These are phyloP conservation scores for Golubevia sp. DNA, from an alignment of 1,284 basidiomycete species.

Conservation along the genomic window DNA sequence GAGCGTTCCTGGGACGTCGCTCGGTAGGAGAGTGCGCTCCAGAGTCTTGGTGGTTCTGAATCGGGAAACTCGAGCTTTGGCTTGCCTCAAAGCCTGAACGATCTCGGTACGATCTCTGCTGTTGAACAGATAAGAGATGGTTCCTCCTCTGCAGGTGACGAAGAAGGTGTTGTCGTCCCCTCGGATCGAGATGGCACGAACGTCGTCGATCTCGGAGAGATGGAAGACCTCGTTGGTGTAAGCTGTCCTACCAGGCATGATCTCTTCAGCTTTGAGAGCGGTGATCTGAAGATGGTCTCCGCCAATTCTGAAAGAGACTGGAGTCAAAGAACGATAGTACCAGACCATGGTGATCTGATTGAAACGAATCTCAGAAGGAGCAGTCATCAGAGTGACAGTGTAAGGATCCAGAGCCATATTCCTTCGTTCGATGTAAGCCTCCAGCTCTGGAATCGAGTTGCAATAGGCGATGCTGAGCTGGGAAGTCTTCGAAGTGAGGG, in stretches of 20 bases:
- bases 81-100: constrained; percentile 48
- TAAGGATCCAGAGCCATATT: constrained; percentile 33
- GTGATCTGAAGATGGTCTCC: constrained; percentile 50
- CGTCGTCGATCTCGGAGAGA: constrained; percentile 52
- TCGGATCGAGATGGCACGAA: constrained; percentile 43
- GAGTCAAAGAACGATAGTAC: constrained; percentile 48
- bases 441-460: constrained; percentile 31
- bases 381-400: constrained; percentile 29
- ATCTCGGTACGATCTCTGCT: constrained; percentile 47
- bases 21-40: constrained; percentile 41
- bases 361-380: constrained; percentile 29
- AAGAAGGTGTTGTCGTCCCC: constrained; percentile 57
- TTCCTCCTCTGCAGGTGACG: constrained; percentile 44
- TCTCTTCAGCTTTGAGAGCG: constrained; percentile 39
- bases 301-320: constrained; percentile 42
- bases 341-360: constrained; percentile 48
- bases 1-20: constrained; percentile 50
- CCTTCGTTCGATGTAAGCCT: constrained; percentile 37
- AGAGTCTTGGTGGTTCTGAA: constrained; percentile 29
- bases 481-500: constrained; percentile 3
- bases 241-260: constrained; percentile 21
- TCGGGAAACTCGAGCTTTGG: constrained; percentile 49
- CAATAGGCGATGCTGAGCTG: constrained; percentile 14
- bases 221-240: constrained; percentile 49
- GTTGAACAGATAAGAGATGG: constrained; percentile 49